phyloP scores from a whole-genome alignment of 345 rosid genomes.

The Carallia pectinifolia region DNA sequence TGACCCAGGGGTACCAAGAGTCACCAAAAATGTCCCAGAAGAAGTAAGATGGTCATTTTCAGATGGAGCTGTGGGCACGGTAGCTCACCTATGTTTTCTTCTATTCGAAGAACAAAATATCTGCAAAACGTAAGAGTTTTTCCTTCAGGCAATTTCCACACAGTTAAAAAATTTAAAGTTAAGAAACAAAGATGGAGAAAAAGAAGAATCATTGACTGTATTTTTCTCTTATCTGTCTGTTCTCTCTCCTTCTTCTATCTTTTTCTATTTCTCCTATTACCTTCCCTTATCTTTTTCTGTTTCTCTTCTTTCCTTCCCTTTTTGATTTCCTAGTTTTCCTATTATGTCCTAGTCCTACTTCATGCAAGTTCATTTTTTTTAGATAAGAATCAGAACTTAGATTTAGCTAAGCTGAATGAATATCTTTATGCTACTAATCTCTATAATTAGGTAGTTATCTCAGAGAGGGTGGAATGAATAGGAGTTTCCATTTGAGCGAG shows the following conservation, averaged over 20 bases:
- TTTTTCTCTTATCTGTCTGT: not conserved
- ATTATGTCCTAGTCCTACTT: not conserved
- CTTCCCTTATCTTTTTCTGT: not conserved
- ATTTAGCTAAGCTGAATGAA: not conserved
- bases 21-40: not conserved
- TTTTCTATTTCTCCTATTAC: not conserved
- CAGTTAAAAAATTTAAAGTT: slow-evolving; percentile 10
- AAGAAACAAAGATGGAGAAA: not conserved
- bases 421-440: slow-evolving; percentile 1
- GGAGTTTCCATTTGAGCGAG: slow-evolving; percentile 16
- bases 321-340: not conserved
- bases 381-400: not conserved
- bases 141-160: slow-evolving; percentile 17
- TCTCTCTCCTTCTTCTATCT: not conserved
- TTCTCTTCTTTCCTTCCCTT: not conserved
- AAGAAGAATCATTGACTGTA: not conserved
- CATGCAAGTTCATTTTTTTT: not conserved
- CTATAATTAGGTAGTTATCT: not conserved
- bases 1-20: not conserved
- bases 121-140: slow-evolving; percentile 50
- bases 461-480: slow-evolving; percentile 4
- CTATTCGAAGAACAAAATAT: slow-evolving; percentile 97
- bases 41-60: not conserved
- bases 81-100: slow-evolving; percentile 87
- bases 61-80: slow-evolving; percentile 11